Base-by-base conservation (phyloP, 306 rosid genomes). In the Malus asiatica region DNA sequence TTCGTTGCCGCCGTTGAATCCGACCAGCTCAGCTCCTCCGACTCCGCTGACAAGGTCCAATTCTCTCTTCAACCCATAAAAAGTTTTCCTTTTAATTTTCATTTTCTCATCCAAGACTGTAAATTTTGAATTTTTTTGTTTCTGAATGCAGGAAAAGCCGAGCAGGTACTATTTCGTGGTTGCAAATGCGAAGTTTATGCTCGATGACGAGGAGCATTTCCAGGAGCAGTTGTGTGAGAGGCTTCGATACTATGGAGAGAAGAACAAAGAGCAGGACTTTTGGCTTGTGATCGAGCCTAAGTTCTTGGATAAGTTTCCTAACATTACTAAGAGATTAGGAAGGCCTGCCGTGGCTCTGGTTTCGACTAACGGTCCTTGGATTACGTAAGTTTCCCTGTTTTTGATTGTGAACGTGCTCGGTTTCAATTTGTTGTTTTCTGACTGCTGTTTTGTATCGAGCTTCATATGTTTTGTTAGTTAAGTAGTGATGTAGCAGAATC, bases 151-250 rank as follows among this genome's bases (percentile, higher is more conserved):
- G 97, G 61, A 78, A 79, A 80, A 78, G 45, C 51, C 86, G 76
- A 88, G 71, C 66, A 92, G 83, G 86, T 92, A 92, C 78, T 81
- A 90, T 68, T 92, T 96, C 60, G 42, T 92, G 73, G 89, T 96
- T 83, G 99, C 99, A 29, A 92, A 96, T 80, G 99, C 99, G 38
- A 96, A 96, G 71, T 96, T 96, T 82, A 89, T 96, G 98, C 89
- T 96, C 60, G 99, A 96, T 78, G 99, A 96, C 74, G 98, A 96
- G 86, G 98, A 96, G 86, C 99, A 96, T 86, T 95, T 96, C 87
- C 71, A 89, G 79, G 99, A 96, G 82, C 88, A 71, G 2, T 52
- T 96, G 62, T 92, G 77, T 33, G 98, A 96, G 87, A 75, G 96
- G 78, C 97, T 72, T 62, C 90, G 98, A 12, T 8, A 55, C 78